Conservation (phyloP, 2,329 filamentous ascomycete genomes). For the Chalara sp. region DNA sequence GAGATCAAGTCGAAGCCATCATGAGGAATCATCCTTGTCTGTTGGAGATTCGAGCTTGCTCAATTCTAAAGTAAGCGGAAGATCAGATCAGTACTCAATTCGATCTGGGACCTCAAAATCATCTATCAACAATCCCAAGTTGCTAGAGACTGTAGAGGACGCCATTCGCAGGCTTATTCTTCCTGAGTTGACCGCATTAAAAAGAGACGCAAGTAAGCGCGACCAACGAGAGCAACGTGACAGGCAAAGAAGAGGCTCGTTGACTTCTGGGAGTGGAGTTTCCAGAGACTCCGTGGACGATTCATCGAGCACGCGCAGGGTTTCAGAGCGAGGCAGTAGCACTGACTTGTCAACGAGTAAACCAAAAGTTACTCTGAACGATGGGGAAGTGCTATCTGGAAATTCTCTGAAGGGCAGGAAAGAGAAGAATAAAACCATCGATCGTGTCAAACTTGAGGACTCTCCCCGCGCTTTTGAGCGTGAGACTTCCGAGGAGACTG, state of each 20-base stretch:
- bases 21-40: constrained; percentile 38
- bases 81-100: constrained; percentile 52
- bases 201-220: constrained; percentile 79
- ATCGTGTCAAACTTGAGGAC: constrained; percentile 24
- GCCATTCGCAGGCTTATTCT: constrained; percentile 68
- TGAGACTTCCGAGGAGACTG: constrained; percentile 38
- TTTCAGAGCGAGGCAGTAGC: constrained; percentile 34
- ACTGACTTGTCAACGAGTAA: constrained; percentile 32
- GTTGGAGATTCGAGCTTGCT: constrained; percentile 54
- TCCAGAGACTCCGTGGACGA: constrained; percentile 44
- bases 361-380: constrained; percentile 53
- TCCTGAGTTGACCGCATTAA: constrained; percentile 85
- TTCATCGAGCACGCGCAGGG: constrained; percentile 24
- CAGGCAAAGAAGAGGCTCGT: constrained; percentile 52
- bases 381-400: constrained; percentile 49
- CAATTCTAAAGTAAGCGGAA: constrained; percentile 46
- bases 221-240: constrained; percentile 61
- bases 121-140: constrained; percentile 65
- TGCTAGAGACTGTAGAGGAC: constrained; percentile 68
- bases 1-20: constrained; percentile 41
- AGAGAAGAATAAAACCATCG: constrained; percentile 40
- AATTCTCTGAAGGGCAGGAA: constrained; percentile 44
- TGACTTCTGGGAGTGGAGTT: constrained; percentile 47
- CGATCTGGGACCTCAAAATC: constrained; percentile 50
- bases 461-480: constrained; percentile 28